Percentiles rank a stretch among this genome's conserved stretches.
Conservation (phyloP, 2,329 filamentous ascomycete genomes). For the Colletotrichum brevisporum region DNA sequence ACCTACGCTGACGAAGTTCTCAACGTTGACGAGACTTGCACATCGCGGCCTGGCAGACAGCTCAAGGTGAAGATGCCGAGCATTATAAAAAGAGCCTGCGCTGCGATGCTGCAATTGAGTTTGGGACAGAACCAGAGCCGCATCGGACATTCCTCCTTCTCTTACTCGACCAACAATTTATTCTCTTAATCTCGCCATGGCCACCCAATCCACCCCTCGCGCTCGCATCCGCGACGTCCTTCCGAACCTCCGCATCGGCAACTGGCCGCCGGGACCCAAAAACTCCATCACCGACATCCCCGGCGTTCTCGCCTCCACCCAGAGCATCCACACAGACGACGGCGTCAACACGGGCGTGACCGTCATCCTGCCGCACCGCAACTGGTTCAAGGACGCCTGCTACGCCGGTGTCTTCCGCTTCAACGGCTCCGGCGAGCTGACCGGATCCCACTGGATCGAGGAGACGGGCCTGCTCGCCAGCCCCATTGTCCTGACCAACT, state of each 20-base stretch:
- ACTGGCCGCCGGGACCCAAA: slow-evolving; percentile 58
- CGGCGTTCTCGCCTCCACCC: slow-evolving; percentile 62
- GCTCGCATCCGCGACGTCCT: slow-evolving; percentile 59
- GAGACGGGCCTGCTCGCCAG: slow-evolving; percentile 72
- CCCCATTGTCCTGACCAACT: slow-evolving; percentile 73
- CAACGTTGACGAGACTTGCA: background rate
- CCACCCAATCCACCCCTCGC: slow-evolving; percentile 37
- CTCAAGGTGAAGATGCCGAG: background rate
- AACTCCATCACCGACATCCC: slow-evolving; percentile 67
- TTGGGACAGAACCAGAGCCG: background rate
- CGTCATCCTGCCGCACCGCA: slow-evolving; percentile 60
- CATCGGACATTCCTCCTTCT: background rate
- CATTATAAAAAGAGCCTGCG: background rate
- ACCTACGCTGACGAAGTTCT: background rate
- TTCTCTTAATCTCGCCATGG: slow-evolving; percentile 4
- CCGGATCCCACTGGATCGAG: slow-evolving; percentile 72
- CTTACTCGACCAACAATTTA: background rate
- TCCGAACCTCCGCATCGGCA: slow-evolving; percentile 59
- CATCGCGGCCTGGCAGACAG: too few species aligned
- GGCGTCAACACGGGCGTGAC: slow-evolving; percentile 65
- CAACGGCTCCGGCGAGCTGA: slow-evolving; percentile 76
- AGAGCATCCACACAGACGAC: slow-evolving; percentile 56
- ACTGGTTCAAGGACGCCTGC: slow-evolving; percentile 61
- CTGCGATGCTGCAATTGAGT: background rate
- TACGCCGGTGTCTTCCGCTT: slow-evolving; percentile 71